Evolutionary conservation across 2,329 filamentous ascomycete genomes (phyloP).

Genomic region (Leptographium wingfieldii): DNA sequence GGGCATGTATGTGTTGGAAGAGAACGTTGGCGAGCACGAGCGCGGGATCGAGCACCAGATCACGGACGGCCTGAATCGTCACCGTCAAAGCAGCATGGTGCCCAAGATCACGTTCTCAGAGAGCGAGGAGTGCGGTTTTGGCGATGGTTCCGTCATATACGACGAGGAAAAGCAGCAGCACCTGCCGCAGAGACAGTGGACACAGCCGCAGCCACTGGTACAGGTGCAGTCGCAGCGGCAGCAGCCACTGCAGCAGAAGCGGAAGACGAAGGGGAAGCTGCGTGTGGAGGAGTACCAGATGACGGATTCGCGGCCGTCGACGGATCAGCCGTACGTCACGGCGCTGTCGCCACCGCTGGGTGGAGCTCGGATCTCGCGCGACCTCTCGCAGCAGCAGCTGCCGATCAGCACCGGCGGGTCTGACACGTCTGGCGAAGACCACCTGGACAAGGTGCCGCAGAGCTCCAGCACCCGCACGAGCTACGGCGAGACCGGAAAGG

Average conservation of each 20-base stretch:
- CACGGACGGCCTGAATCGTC: constrained; percentile 13
- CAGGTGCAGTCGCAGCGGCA: neutral
- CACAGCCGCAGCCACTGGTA: neutral
- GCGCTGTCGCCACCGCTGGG: neutral
- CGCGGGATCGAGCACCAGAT: neutral
- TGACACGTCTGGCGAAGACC: neutral
- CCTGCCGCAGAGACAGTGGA: neutral
- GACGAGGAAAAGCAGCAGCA: constrained; percentile 5
- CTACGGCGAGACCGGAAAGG: neutral
- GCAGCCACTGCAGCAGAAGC: neutral
- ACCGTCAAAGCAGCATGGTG: constrained; percentile 16
- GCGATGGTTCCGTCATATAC: neutral
- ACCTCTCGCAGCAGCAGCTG: neutral
- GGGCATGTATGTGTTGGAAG: constrained; percentile 14
- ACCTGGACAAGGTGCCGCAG: neutral
- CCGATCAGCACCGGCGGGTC: neutral
- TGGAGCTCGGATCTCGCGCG: neutral
- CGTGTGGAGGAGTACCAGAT: neutral
- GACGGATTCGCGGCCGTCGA: neutral
- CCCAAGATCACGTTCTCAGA: constrained; percentile 16
- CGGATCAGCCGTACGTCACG: neutral
- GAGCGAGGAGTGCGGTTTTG: constrained; percentile 17
- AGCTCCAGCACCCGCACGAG: neutral
- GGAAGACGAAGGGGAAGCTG: neutral
- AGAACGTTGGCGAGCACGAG: constrained; percentile 12